phyloP scores from a whole-genome alignment of 805 yeast species.

The Zygotorulaspora sp. region DNA sequence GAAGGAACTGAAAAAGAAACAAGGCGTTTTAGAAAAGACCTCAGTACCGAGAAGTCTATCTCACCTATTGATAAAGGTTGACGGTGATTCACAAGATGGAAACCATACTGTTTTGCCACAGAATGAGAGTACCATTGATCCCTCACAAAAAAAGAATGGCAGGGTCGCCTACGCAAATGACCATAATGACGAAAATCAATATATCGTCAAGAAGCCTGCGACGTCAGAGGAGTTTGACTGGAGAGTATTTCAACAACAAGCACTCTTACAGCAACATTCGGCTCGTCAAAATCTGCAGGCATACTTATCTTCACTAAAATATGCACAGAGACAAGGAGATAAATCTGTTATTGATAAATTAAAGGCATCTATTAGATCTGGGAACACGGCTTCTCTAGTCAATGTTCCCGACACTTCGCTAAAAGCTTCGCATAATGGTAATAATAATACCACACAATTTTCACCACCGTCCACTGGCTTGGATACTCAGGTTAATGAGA shows the following conservation, averaged over 20 bases:
- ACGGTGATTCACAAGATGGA: conserved; percentile 15
- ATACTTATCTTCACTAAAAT: conserved; percentile 27
- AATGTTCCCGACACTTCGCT: neutral
- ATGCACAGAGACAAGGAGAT: neutral
- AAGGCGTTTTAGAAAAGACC: conserved; percentile 47
- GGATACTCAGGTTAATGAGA: neutral
- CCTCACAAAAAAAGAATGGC: neutral
- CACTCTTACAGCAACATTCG: conserved; percentile 32
- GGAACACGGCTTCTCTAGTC: neutral
- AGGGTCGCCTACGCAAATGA: neutral
- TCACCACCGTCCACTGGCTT: neutral
- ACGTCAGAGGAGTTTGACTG: conserved; percentile 31
- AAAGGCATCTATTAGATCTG: neutral
- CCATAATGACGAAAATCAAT: conserved; percentile 15
- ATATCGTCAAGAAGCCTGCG: conserved; percentile 32
- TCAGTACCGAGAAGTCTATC: conserved; percentile 53
- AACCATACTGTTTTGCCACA: neutral
- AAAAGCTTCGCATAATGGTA: neutral
- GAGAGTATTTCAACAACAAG: conserved; percentile 34
- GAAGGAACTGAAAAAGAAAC: conserved; percentile 44
- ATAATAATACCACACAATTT: neutral
- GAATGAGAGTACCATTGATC: neutral
- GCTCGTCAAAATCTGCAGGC: conserved; percentile 36
- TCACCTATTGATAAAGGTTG: conserved; percentile 43
- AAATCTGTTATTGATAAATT: neutral